A percentile compares a stretch with the other conserved stretches of the same genome.
These are phyloP conservation scores for Thyridium curvatum DNA, from an alignment of 2,329 filamentous ascomycete species.

Conservation along the genomic window DNA sequence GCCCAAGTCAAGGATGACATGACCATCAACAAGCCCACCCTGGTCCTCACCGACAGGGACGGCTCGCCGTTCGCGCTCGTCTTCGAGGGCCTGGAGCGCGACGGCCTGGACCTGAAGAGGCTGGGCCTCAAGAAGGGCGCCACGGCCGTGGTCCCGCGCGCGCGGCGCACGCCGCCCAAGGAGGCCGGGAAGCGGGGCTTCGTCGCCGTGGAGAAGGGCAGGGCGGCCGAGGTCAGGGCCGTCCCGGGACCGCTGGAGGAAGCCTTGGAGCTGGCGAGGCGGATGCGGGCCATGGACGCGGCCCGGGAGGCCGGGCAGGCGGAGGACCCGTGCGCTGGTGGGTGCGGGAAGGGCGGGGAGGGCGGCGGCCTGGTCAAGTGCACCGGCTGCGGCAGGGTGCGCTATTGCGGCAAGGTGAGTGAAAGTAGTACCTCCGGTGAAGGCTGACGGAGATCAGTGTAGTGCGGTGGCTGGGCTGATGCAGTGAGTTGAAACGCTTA, in stretches of 20 bases:
- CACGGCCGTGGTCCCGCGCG: constrained; percentile 29
- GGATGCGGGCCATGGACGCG: constrained; percentile 8
- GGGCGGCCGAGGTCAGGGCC: constrained; percentile 24
- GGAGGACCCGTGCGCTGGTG: constrained; percentile 17
- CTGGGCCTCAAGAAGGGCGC: constrained; percentile 28
- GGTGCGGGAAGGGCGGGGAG: constrained; percentile 17
- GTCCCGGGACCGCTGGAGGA: constrained; percentile 22
- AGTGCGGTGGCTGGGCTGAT: background rate
- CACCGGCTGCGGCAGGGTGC: constrained; percentile 34
- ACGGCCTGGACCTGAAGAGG: constrained; percentile 22
- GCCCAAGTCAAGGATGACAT: constrained; percentile 39
- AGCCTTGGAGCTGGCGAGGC: constrained; percentile 17
- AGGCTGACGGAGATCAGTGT: background rate
- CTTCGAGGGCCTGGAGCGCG: constrained; percentile 32
- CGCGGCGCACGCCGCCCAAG: constrained; percentile 22
- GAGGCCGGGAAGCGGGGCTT: constrained; percentile 29
- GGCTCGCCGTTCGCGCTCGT: constrained; percentile 36
- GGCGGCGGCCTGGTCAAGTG: constrained; percentile 27
- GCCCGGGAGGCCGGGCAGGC: constrained; percentile 4
- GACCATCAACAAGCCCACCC: constrained; percentile 42
- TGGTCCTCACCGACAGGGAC: constrained; percentile 33
- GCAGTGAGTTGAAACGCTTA: constrained; percentile 1
- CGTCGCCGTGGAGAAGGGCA: constrained; percentile 26
- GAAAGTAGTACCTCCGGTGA: background rate
- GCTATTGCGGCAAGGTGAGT: constrained; percentile 40